phyloP scores from a whole-genome alignment of 208 protist species.

The Leptomonas pyrrhocoris region DNA sequence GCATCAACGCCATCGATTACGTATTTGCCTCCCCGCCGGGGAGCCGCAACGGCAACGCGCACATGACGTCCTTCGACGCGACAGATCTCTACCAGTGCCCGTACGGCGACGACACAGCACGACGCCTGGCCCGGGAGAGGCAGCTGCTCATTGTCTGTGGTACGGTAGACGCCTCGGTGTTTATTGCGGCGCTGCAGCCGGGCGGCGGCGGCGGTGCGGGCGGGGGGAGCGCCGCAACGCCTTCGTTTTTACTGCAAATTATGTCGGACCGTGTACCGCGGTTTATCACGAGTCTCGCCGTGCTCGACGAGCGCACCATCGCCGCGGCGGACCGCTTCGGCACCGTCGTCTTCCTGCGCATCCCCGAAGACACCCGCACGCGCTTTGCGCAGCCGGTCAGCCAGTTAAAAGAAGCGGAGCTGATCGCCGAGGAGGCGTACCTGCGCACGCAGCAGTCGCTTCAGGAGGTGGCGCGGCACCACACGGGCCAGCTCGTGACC shows the following conservation, averaged over 20 bases:
- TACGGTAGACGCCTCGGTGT: conserved; percentile 68
- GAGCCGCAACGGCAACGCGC: conserved; percentile 27
- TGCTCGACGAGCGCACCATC: conserved; percentile 74
- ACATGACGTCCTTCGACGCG: conserved; percentile 25
- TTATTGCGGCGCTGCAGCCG: conserved; percentile 69
- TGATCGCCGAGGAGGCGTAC: conserved; percentile 48
- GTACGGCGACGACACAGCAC: conserved; percentile 25
- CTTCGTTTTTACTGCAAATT: conserved; percentile 71
- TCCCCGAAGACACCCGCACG: conserved; percentile 56
- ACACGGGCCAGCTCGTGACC: conserved; percentile 72
- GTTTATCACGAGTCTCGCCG: conserved; percentile 54
- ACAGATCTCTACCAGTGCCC: conserved; percentile 69
- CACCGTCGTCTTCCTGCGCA: conserved; percentile 64
- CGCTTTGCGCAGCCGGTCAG: conserved; percentile 65
- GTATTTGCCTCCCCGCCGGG: conserved; percentile 66
- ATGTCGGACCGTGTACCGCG: conserved; percentile 71
- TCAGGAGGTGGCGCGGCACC: conserved; percentile 68
- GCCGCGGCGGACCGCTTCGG: conserved; percentile 79
- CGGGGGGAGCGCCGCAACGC: conserved; percentile 12
- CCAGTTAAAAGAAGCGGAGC: conserved; percentile 55
- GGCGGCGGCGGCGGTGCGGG: conserved; percentile 14
- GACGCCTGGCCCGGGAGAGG: conserved; percentile 43
- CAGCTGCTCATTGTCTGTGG: conserved; percentile 81
- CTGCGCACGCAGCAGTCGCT: conserved; percentile 55
- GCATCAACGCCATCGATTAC: conserved; percentile 80